These are phyloP conservation scores for Ormosia emarginata DNA, from an alignment of 306 rosid genomes.

Conservation along the genomic window DNA sequence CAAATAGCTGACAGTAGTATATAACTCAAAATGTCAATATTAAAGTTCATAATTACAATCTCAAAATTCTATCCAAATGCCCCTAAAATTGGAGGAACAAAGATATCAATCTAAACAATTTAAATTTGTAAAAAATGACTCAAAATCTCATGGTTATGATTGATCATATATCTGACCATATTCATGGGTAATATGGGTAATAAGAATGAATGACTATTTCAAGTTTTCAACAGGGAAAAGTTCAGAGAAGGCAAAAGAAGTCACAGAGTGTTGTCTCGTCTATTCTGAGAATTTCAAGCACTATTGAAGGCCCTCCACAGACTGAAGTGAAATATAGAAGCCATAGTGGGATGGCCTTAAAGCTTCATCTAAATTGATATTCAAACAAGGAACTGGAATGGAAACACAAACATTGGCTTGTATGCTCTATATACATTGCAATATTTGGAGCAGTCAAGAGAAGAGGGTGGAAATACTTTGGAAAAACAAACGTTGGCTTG, in stretches of 20 bases:
- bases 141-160: not conserved
- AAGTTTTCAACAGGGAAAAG: not conserved
- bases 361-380: not conserved
- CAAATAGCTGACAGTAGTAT: constrained; percentile 2
- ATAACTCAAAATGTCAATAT: not conserved
- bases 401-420: not conserved
- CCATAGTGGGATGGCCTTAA: not conserved
- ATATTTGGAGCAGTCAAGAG: not conserved
- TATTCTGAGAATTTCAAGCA: not conserved
- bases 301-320: not conserved
- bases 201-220: not conserved
- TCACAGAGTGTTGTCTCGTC: not conserved
- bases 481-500: no score
- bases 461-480: not conserved
- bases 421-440: not conserved
- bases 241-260: not conserved
- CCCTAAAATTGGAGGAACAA: not conserved
- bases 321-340: not conserved
- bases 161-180: not conserved
- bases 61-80: not conserved
- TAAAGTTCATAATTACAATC: not conserved
- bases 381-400: not conserved
- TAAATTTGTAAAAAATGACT: not conserved
- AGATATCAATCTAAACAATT: not conserved
- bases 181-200: not conserved